Conservation (phyloP, 2,329 filamentous ascomycete genomes). For the Moelleriella libera region DNA sequence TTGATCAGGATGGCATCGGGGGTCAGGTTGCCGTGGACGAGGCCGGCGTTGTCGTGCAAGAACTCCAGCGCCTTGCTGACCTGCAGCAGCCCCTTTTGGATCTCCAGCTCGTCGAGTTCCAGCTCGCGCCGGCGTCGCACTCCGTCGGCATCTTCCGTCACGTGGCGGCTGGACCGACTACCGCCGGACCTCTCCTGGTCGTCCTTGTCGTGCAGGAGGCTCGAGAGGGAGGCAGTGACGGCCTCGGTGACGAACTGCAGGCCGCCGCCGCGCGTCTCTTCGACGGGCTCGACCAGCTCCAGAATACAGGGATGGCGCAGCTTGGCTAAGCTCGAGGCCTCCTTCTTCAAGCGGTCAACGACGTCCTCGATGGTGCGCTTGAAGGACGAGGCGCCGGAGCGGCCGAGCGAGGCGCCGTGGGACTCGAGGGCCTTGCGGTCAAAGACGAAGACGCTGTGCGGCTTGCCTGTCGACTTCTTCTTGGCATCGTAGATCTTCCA, state of each 20-base stretch:
- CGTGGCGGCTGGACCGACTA: slow-evolving; percentile 56
- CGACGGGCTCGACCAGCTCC: slow-evolving; percentile 86
- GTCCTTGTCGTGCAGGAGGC: slow-evolving; percentile 75
- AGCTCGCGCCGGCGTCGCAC: slow-evolving; percentile 62
- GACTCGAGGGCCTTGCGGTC: slow-evolving; percentile 76
- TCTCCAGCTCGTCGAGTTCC: slow-evolving; percentile 92
- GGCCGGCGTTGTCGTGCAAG: slow-evolving; percentile 81
- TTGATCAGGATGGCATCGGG: slow-evolving; percentile 92
- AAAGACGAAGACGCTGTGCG: slow-evolving; percentile 87
- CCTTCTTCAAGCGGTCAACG: slow-evolving; percentile 78
- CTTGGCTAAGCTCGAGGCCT: slow-evolving; percentile 77
- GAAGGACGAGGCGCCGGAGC: slow-evolving; percentile 43
- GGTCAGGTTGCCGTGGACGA: slow-evolving; percentile 89
- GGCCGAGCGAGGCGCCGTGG: slow-evolving; percentile 22
- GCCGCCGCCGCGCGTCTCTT: slow-evolving; percentile 82
- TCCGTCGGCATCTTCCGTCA: slow-evolving; percentile 67
- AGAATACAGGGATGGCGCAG: slow-evolving; percentile 84
- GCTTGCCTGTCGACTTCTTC: slow-evolving; percentile 84
- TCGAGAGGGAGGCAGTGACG: slow-evolving; percentile 77
- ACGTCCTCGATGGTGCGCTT: slow-evolving; percentile 82
- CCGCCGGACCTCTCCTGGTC: slow-evolving; percentile 63
- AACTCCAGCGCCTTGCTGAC: slow-evolving; percentile 91
- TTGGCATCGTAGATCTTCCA: slow-evolving; percentile 98
- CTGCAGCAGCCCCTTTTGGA: slow-evolving; percentile 90
- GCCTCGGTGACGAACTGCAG: slow-evolving; percentile 92